Conservation (phyloP, 2,329 filamentous ascomycete genomes). For the Cucurbitaria berberidis region DNA sequence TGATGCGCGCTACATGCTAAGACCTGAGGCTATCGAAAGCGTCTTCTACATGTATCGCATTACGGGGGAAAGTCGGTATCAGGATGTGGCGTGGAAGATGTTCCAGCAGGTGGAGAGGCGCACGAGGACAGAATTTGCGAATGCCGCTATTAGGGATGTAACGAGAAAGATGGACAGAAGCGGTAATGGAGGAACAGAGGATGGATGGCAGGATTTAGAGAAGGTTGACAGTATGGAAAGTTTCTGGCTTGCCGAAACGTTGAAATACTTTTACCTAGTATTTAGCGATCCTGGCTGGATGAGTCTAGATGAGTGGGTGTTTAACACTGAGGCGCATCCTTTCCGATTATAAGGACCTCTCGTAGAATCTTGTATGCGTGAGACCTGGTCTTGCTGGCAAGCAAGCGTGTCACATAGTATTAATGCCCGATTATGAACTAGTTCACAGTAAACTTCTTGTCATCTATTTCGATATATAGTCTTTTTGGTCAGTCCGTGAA, state of each 20-base stretch:
- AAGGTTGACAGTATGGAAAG: slow-evolving; percentile 67
- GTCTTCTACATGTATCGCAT: slow-evolving; percentile 77
- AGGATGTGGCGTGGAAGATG: slow-evolving; percentile 75
- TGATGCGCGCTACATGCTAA: slow-evolving; percentile 66
- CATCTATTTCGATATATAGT: too few relatives aligned
- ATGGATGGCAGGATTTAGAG: slow-evolving; percentile 42
- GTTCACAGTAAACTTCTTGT: too few relatives aligned
- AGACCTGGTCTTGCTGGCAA: too few relatives aligned
- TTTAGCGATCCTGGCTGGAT: slow-evolving; percentile 63
- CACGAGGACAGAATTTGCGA: slow-evolving; percentile 60
- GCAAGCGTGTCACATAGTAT: too few relatives aligned
- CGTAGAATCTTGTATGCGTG: too few relatives aligned
- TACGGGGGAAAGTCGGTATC: slow-evolving; percentile 68
- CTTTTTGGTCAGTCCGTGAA: too few relatives aligned
- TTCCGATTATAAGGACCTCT: slow-evolving; percentile 25
- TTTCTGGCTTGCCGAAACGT: slow-evolving; percentile 69
- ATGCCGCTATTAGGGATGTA: slow-evolving; percentile 66
- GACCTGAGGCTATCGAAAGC: slow-evolving; percentile 76
- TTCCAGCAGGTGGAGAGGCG: slow-evolving; percentile 65
- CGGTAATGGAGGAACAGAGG: slow-evolving; percentile 50
- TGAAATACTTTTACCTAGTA: slow-evolving; percentile 51
- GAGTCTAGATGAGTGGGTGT: slow-evolving; percentile 67
- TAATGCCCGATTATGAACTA: too few relatives aligned
- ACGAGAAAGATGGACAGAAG: slow-evolving; percentile 43
- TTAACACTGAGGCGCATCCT: slow-evolving; percentile 53